Conservation (phyloP, 495 filamentous ascomycete genomes). For the Neurospora pannonica region DNA sequence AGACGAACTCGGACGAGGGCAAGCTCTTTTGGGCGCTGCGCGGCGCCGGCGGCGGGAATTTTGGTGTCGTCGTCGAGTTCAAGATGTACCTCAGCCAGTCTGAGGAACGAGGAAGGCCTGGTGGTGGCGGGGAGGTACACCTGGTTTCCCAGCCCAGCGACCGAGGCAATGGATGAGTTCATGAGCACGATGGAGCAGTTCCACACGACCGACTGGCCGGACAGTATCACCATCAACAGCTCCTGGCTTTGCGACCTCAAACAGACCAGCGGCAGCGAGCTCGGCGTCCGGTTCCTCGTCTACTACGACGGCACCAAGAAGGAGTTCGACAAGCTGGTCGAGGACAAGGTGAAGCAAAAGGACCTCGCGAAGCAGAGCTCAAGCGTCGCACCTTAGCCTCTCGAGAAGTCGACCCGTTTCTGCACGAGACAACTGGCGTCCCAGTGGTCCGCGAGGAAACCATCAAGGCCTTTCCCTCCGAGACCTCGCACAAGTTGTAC, state of each 20-base stretch:
- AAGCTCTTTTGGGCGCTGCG: constrained; percentile 47
- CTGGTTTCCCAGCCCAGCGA: neutral
- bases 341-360: neutral
- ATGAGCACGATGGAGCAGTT: neutral
- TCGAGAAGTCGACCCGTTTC: constrained; percentile 19
- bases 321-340: neutral
- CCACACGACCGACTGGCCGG: neutral
- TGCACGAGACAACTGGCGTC: constrained; percentile 19
- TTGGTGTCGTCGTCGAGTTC: constrained; percentile 41
- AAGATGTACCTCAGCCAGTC: constrained; percentile 26
- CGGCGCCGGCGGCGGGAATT: constrained; percentile 43
- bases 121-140: neutral
- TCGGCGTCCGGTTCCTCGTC: neutral
- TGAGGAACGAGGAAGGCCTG: neutral
- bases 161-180: neutral
- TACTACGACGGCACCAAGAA: neutral
- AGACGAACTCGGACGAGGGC: constrained; percentile 31
- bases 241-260: constrained; percentile 20
- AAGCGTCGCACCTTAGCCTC: constrained; percentile 10
- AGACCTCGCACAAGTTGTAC: constrained; percentile 10
- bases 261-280: neutral
- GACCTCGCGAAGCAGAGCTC: constrained; percentile 7
- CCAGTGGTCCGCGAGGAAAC: constrained; percentile 24
- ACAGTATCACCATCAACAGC: constrained; percentile 18
- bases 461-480: constrained; percentile 9